phyloP scores from a whole-genome alignment of 805 yeast species.

The Cyberlindnera saturnus region DNA sequence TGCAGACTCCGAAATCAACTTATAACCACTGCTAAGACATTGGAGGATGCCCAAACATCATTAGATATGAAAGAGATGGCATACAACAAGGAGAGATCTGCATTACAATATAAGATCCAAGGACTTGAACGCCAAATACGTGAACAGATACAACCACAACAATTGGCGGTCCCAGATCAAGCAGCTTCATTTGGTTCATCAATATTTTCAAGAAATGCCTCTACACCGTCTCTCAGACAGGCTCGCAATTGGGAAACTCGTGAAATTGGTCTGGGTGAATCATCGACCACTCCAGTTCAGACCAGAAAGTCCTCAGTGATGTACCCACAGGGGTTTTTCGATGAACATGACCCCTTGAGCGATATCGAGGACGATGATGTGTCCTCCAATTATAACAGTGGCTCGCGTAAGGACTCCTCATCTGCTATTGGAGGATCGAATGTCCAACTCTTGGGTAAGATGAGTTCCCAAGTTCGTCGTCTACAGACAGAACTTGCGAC shows the following conservation, averaged over 20 bases:
- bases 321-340: conserved; percentile 9
- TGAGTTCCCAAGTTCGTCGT: conserved; percentile 71
- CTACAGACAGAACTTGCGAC: conserved; percentile 73
- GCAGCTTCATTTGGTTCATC: conserved; percentile 1
- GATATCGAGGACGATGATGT: conserved; percentile 3
- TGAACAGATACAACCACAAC: conserved; percentile 16
- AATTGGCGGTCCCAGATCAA: conserved; percentile 7
- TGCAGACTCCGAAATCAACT: conserved; percentile 16
- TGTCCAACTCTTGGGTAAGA: conserved; percentile 64
- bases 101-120: conserved; percentile 16
- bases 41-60: conserved; percentile 21
- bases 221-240: conserved; percentile 16
- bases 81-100: conserved; percentile 12
- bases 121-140: conserved; percentile 13
- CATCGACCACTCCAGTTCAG: conserved; percentile 40
- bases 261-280: conserved; percentile 39
- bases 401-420: conserved; percentile 4
- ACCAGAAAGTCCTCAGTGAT: conserved; percentile 20
- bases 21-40: conserved; percentile 20
- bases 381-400: conserved; percentile 11
- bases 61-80: conserved; percentile 15
- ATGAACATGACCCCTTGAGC: conserved; percentile 6
- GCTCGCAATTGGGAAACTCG: conserved; percentile 18
- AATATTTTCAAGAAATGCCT: conserved; percentile 9
- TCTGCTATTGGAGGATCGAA: conserved; percentile 24